Conservation (phyloP, 345 rosid genomes). For the Eutrema heterophyllum region DNA sequence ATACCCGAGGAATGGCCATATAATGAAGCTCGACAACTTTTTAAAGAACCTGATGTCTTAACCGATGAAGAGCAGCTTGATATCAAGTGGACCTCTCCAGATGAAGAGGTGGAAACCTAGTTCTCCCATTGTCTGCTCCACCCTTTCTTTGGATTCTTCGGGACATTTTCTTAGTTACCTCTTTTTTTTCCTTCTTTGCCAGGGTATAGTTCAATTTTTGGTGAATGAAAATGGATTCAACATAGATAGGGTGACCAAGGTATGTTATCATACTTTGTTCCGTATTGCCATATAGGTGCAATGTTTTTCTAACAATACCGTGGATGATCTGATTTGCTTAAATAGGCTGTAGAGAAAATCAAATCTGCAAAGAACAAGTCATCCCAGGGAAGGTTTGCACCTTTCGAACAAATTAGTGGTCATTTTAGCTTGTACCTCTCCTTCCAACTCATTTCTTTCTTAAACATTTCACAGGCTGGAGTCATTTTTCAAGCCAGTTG, state of each 20-base stretch:
- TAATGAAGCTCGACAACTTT: conserved; percentile 70
- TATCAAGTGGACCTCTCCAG: conserved; percentile 80
- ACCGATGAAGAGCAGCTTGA: conserved; percentile 60
- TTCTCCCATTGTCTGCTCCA: neutral
- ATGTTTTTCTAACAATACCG: neutral
- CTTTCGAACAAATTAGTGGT: neutral
- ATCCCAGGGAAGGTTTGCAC: conserved; percentile 84
- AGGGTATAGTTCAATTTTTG: conserved; percentile 66
- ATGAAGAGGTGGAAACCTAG: conserved; percentile 64
- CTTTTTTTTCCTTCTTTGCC: neutral
- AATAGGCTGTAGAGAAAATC: conserved; percentile 79
- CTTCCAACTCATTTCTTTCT: conserved; percentile 3
- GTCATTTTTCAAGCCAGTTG: conserved; percentile 72
- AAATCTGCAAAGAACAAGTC: conserved; percentile 91
- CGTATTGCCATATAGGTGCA: neutral
- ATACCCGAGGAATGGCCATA: conserved; percentile 91
- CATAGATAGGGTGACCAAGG: conserved; percentile 82
- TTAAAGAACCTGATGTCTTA: conserved; percentile 74
- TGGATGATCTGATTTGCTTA: neutral
- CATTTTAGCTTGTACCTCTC: neutral
- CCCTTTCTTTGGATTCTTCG: neutral
- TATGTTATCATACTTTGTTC: conserved; percentile 20
- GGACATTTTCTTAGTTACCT: neutral
- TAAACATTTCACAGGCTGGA: conserved; percentile 47
- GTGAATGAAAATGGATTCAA: conserved; percentile 95